phyloP scores from a whole-genome alignment of 805 yeast species.

The Candida boleticola region DNA sequence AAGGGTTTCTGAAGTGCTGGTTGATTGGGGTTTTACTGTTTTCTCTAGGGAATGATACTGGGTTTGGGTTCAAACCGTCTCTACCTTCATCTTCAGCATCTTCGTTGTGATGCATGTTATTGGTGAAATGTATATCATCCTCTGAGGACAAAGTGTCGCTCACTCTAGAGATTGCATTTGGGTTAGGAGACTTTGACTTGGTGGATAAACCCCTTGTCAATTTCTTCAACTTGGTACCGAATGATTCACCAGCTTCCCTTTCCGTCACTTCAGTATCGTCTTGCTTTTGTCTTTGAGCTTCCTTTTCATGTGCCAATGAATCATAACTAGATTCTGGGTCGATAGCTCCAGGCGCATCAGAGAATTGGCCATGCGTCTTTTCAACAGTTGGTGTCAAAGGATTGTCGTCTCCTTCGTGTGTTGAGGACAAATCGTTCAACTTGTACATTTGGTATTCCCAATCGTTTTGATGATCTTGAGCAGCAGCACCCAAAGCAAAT shows the following conservation, averaged over 20 bases:
- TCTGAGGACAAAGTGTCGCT: slow-evolving; percentile 21
- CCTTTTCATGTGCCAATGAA: slow-evolving; percentile 3
- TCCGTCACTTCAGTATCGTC: background rate
- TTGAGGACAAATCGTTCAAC: slow-evolving; percentile 28
- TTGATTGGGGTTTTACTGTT: slow-evolving; percentile 9
- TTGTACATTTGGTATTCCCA: slow-evolving; percentile 70
- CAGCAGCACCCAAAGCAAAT: slow-evolving; percentile 76
- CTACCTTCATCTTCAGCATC: slow-evolving; percentile 9
- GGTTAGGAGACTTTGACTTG: slow-evolving; percentile 9
- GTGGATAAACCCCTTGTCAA: slow-evolving; percentile 43
- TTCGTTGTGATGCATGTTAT: background rate
- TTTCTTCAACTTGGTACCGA: slow-evolving; percentile 44
- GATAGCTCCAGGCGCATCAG: background rate
- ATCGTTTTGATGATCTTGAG: slow-evolving; percentile 71
- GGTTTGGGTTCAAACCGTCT: slow-evolving; percentile 4
- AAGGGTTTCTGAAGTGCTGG: slow-evolving; percentile 24
- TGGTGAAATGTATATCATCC: slow-evolving; percentile 8
- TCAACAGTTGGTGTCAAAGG: slow-evolving; percentile 31
- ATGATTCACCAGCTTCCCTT: slow-evolving; percentile 12
- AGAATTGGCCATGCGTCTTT: slow-evolving; percentile 8
- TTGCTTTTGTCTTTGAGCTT: background rate
- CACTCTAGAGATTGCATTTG: slow-evolving; percentile 15
- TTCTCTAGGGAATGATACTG: slow-evolving; percentile 6
- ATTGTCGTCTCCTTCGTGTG: slow-evolving; percentile 13
- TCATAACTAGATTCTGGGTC: background rate